Percentiles rank a stretch among this genome's conserved stretches.
Evolutionary conservation across 129 eudicot species (phyloP).

Genomic region (Flaveria bidentis): DNA sequence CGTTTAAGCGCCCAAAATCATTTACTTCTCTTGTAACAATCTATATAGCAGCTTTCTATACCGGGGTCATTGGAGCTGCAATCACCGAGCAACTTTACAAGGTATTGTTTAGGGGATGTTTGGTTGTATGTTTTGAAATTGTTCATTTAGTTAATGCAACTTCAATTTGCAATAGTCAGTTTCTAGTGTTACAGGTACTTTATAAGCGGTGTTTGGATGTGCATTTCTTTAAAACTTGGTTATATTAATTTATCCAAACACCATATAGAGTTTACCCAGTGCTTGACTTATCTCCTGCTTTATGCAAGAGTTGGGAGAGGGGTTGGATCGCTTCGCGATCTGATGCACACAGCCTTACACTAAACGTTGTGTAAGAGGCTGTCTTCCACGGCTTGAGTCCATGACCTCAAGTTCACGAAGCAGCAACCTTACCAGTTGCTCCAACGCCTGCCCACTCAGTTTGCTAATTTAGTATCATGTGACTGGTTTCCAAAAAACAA

Average conservation of each 20-base stretch:
- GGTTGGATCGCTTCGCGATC: too few species aligned
- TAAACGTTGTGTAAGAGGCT: too few species aligned
- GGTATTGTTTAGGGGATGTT: conserved; percentile 43
- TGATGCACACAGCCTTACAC: too few species aligned
- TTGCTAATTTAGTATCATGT: not conserved
- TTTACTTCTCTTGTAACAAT: conserved; percentile 83
- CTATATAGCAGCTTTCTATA: conserved; percentile 70
- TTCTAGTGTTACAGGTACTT: not conserved
- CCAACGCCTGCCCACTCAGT: not conserved
- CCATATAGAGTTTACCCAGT: too few species aligned
- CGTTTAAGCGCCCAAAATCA: conserved; percentile 78
- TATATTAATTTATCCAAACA: not conserved
- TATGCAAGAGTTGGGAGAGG: too few species aligned
- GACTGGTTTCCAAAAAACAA: not conserved
- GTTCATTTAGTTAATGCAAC: not conserved
- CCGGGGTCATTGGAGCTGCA: conserved; percentile 91
- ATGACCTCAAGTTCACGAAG: too few species aligned
- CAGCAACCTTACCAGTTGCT: too few species aligned
- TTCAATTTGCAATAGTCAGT: not conserved
- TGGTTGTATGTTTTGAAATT: not conserved
- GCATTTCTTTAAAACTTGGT: not conserved
- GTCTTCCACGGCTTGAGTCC: too few species aligned
- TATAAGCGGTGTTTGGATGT: too few species aligned
- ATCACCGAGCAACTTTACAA: conserved; percentile 86
- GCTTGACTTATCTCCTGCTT: too few species aligned